Evolutionary conservation across 139 green algal genomes (phyloP).

Genomic region (Coccomyxa sp.): DNA sequence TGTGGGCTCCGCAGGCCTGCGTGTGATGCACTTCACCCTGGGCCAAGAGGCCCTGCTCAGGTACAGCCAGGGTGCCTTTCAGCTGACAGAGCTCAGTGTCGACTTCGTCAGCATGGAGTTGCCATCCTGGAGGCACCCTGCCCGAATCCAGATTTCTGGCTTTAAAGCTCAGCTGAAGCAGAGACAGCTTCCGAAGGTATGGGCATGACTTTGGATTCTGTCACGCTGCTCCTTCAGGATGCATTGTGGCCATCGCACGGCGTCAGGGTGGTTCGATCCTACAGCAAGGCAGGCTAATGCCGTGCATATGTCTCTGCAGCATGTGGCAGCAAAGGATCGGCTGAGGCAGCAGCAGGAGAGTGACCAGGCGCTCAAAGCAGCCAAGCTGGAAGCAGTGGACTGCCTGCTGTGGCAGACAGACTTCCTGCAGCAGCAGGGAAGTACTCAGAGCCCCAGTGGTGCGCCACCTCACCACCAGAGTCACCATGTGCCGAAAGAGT

Average conservation of each 20-base stretch:
- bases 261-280: no score
- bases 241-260: no score
- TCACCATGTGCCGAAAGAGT: no score
- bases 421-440: background rate
- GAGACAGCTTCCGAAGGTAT: conserved; percentile 32
- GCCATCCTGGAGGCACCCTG: conserved; percentile 19
- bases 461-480: no score
- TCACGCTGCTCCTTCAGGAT: background rate
- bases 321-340: background rate
- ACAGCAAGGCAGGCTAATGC: no score
- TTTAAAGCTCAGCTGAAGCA: conserved; percentile 31
- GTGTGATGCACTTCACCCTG: conserved; percentile 8
- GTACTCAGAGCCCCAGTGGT: background rate
- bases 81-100: conserved; percentile 11
- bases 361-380: conserved; percentile 6
- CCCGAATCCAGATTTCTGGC: conserved; percentile 11
- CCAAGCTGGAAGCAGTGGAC: conserved; percentile 38
- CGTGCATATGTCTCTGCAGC: conserved; percentile 7
- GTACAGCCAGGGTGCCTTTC: conserved; percentile 6
- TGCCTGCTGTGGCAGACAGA: conserved; percentile 38
- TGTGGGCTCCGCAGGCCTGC: conserved; percentile 29
- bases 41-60: background rate
- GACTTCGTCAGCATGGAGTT: conserved; percentile 20
- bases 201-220: background rate
- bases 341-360: background rate